phyloP scores from a whole-genome alignment of 352 stramenopile species.

The Saprolegnia parasitica region DNA sequence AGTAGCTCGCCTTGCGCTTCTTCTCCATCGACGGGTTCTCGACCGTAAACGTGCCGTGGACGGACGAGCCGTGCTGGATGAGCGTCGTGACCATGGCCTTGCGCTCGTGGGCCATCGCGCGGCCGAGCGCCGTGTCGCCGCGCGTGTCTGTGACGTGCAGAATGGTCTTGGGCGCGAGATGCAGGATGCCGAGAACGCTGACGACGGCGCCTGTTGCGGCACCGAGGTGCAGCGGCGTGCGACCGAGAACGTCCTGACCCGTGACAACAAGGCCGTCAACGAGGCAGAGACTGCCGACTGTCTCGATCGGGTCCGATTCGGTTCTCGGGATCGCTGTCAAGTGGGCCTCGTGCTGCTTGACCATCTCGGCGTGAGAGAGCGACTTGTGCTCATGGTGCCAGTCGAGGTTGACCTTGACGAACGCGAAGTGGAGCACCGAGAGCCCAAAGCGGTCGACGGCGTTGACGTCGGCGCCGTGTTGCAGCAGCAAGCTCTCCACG shows the following conservation, averaged over 20 bases:
- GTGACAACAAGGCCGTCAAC: constrained; percentile 43
- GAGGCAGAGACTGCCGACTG: constrained; percentile 58
- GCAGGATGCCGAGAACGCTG: constrained; percentile 58
- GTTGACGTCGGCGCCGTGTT: constrained; percentile 48
- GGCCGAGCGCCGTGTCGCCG: constrained; percentile 51
- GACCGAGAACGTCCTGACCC: constrained; percentile 43
- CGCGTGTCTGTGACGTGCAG: constrained; percentile 43
- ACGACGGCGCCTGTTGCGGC: constrained; percentile 73
- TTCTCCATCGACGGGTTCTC: constrained; percentile 29
- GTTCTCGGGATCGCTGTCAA: constrained; percentile 39
- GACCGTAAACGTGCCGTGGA: constrained; percentile 36
- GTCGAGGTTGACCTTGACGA: constrained; percentile 64
- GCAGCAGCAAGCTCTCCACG: constrained; percentile 64
- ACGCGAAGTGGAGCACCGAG: constrained; percentile 54
- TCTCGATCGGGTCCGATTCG: constrained; percentile 69
- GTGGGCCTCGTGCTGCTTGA: constrained; percentile 48
- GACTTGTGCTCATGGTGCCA: constrained; percentile 55
- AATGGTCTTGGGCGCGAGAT: constrained; percentile 31
- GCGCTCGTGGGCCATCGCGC: constrained; percentile 51
- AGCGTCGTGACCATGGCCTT: constrained; percentile 75
- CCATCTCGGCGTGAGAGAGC: constrained; percentile 32
- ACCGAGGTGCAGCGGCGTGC: constrained; percentile 57
- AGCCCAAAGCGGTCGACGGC: constrained; percentile 57
- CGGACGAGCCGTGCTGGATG: constrained; percentile 53
- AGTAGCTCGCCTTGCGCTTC: constrained; percentile 43